Evolutionary conservation across 2,329 filamentous ascomycete species (phyloP), one percentile per base, ranked within the genome.

Genomic region (Xylariaceae sp.): DNA sequence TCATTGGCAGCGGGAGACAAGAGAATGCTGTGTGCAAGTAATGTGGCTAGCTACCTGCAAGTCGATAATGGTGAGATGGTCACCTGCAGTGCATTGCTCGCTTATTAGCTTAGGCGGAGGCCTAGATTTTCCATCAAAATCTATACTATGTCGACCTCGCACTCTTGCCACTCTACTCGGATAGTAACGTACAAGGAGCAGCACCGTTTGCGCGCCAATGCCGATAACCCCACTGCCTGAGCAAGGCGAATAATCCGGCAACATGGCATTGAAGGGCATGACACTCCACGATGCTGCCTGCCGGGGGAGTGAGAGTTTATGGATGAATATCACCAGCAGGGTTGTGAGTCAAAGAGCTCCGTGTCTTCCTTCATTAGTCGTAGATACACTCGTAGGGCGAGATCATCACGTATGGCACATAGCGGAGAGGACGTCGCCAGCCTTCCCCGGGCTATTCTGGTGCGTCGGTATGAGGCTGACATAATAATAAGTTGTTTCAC

Each of bases 401-500:
- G 19, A 51, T 24, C 43, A 53, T 48, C 36, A 31, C 24, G 17
- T 48, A 49, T 53, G 23, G n/a, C 4, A 58, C 11, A 45, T n/a
- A 19, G 3, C 41, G 33, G 7, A 31, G 26, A 45, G 19, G 29
- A 41, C 6, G 29, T 16, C 41, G 41, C 23, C 36, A 59, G 52
- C 56, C 51, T 56, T 51, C 41, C 26, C 44, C 26, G 39, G 12
- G n/a, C 43, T 23, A 14, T 36, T 19, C 33, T 29, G 12, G 41
- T 49, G 36, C 3, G 33, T 21, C 43, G 47, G 34, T 45, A 47
- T 36, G 31, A 54, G 50, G 46, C 58, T 61, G 58, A 31, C 58
- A 48, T 43, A 45, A 24, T 34, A 14, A 29, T n/a, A 26, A 17
- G 26, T 34, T 28, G 33, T 41, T 26, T n/a, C 21, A 23, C 45